These are phyloP conservation scores for Pseudogymnoascus sp. DNA, from an alignment of 2,329 filamentous ascomycete genomes.

Conservation along the genomic window DNA sequence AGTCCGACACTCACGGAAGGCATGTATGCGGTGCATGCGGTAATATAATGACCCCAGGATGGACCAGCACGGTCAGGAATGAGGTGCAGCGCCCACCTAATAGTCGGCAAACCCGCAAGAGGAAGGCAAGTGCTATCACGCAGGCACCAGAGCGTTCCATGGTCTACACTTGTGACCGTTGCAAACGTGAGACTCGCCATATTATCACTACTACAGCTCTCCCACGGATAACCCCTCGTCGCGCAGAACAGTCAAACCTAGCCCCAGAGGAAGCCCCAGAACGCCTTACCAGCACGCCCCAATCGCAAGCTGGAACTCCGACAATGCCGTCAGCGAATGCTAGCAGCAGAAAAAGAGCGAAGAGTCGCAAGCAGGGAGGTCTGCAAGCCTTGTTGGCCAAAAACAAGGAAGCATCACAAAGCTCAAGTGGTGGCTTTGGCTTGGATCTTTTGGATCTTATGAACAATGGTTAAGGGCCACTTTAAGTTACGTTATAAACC, in stretches of 20 bases:
- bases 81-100: constrained; percentile 9
- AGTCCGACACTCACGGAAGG: constrained; percentile 42
- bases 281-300: not conserved
- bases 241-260: not conserved
- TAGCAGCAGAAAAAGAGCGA: constrained; percentile 57
- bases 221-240: not conserved
- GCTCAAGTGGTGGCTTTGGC: constrained; percentile 21
- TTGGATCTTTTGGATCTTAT: constrained; percentile 33
- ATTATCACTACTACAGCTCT: constrained; percentile 11
- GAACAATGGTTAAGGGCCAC: constrained; percentile 10
- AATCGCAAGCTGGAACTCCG: constrained; percentile 10
- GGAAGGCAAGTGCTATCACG: constrained; percentile 5
- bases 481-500: not conserved
- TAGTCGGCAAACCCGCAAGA: not conserved
- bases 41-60: constrained; percentile 47
- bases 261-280: not conserved
- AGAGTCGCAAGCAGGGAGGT: constrained; percentile 51
- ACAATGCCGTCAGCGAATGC: constrained; percentile 38
- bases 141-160: constrained; percentile 14
- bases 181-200: constrained; percentile 20
- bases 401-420: constrained; percentile 17
- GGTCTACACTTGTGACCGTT: constrained; percentile 24
- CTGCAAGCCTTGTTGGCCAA: constrained; percentile 51
- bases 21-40: constrained; percentile 52
- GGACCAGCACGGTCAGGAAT: constrained; percentile 17